Conservation (phyloP, 2,329 filamentous ascomycete species). For the Aureobasidium leucospermi region DNA sequence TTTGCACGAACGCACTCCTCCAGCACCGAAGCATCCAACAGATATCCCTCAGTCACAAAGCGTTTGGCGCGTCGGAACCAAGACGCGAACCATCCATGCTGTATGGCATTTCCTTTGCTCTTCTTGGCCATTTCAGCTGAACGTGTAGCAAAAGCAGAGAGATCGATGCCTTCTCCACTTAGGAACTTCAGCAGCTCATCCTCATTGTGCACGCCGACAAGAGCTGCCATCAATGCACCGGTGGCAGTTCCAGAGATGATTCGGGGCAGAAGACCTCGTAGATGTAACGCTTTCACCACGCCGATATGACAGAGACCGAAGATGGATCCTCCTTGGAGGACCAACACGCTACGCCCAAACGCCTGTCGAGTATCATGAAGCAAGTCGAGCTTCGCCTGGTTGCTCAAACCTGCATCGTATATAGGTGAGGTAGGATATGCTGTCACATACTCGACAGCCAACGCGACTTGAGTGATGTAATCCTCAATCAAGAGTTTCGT, state of each 20-base stretch:
- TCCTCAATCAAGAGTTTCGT: constrained; percentile 88
- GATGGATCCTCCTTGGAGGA: constrained; percentile 83
- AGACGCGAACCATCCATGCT: constrained; percentile 44
- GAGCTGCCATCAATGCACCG: constrained; percentile 78
- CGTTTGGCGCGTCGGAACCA: constrained; percentile 59
- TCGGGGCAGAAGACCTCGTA: constrained; percentile 71
- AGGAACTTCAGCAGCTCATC: constrained; percentile 74
- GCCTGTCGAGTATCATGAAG: constrained; percentile 81
- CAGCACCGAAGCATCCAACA: constrained; percentile 73
- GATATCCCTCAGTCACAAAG: constrained; percentile 70
- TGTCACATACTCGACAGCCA: constrained; percentile 70
- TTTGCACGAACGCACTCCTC: constrained; percentile 80
- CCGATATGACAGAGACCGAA: constrained; percentile 87
- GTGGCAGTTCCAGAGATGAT: constrained; percentile 90
- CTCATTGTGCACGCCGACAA: constrained; percentile 81
- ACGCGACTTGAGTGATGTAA: constrained; percentile 78
- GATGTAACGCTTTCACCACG: constrained; percentile 78
- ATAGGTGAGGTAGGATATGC: constrained; percentile 48
- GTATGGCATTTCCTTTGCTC: constrained; percentile 18
- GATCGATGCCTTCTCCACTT: constrained; percentile 71
- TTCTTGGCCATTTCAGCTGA: constrained; percentile 22
- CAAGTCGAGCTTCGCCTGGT: constrained; percentile 75
- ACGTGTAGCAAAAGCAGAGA: constrained; percentile 63
- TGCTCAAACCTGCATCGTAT: constrained; percentile 45
- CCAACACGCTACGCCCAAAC: constrained; percentile 77